Conservation (phyloP, 2,329 filamentous ascomycete species). For the Paracoccidioides brasiliensis region DNA sequence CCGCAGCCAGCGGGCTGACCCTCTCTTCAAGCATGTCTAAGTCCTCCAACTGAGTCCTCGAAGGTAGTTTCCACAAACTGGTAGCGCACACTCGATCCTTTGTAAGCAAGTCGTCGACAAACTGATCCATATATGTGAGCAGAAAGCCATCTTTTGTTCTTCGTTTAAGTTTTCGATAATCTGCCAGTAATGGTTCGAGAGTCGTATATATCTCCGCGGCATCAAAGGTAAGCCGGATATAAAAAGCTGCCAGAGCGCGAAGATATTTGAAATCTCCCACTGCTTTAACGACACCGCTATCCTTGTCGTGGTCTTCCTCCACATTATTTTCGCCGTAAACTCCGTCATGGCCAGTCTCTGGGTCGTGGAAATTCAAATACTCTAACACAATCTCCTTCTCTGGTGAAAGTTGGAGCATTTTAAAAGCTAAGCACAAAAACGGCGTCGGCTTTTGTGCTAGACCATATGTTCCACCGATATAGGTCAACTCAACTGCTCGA, state of each 20-base stretch:
- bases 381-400: conserved; percentile 63
- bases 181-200: conserved; percentile 71
- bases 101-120: conserved; percentile 79
- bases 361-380: conserved; percentile 66
- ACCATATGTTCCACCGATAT: conserved; percentile 80
- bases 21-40: conserved; percentile 75
- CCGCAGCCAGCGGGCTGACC: conserved; percentile 66
- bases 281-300: conserved; percentile 21
- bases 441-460: conserved; percentile 71
- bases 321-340: conserved; percentile 11
- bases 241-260: conserved; percentile 79
- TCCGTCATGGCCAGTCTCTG: conserved; percentile 40
- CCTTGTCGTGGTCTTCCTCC: conserved; percentile 7
- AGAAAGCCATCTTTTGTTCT: conserved; percentile 60
- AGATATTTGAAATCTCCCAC: conserved; percentile 56
- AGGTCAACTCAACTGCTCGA: conserved; percentile 71
- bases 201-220: conserved; percentile 66
- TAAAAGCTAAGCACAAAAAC: conserved; percentile 89
- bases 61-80: conserved; percentile 81
- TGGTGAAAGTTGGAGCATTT: conserved; percentile 78
- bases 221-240: conserved; percentile 75
- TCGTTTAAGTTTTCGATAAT: conserved; percentile 70
- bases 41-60: conserved; percentile 72
- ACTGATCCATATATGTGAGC: conserved; percentile 77
- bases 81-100: conserved; percentile 88